Percentiles rank a stretch among this genome's conserved stretches.
Evolutionary conservation across 164 flowering plant genomes (phyloP).

Genomic region (Warburgia ugandensis): DNA sequence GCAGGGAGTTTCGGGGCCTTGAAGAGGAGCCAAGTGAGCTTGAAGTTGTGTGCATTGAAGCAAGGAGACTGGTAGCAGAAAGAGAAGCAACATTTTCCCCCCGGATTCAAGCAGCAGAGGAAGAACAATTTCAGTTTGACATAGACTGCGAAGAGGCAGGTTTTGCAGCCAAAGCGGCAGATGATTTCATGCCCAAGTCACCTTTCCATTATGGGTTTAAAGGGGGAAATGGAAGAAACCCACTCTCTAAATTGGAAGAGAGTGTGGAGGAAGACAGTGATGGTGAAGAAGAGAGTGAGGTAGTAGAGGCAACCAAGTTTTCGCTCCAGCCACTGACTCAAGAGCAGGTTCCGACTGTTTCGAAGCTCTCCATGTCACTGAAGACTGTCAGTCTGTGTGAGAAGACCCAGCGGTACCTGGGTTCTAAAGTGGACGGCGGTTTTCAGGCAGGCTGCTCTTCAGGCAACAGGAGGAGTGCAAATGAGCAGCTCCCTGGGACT

Average conservation of each 20-base stretch:
- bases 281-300: conserved; percentile 24
- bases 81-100: conserved; percentile 7
- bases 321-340: conserved; percentile 3
- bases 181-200: conserved; percentile 11
- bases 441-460: conserved; percentile 15
- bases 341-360: conserved; percentile 20
- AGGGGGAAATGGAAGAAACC: conserved; percentile 20
- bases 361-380: conserved; percentile 66
- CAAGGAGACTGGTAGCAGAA: conserved; percentile 29
- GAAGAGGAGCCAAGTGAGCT: conserved; percentile 64
- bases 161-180: conserved; percentile 11
- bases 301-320: conserved; percentile 12
- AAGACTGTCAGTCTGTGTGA: conserved; percentile 42
- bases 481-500: conserved; percentile 46
- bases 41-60: conserved; percentile 52
- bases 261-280: too few relatives aligned
- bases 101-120: conserved; percentile 12
- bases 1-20: conserved; percentile 36
- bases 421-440: conserved; percentile 17
- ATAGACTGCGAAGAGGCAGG: conserved; percentile 35
- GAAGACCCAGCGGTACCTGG: conserved; percentile 33
- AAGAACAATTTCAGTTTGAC: conserved; percentile 35
- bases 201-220: conserved; percentile 12
- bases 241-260: conserved; percentile 41
- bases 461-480: conserved; percentile 30